These are phyloP conservation scores for Przewalskia tangutica DNA, from an alignment of 257 asterid species.

Conservation along the genomic window DNA sequence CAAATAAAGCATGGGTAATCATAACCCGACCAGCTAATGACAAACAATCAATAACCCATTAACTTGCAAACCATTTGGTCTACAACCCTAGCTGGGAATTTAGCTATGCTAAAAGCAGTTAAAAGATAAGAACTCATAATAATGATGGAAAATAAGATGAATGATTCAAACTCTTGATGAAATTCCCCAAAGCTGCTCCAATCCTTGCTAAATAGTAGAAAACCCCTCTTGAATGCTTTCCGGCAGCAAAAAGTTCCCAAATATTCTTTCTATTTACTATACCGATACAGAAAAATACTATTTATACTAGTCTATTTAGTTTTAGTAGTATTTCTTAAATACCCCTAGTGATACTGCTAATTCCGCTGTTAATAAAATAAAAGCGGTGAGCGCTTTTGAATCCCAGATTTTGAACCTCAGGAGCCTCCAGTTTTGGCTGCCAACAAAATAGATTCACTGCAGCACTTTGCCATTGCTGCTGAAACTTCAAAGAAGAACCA, in stretches of 20 bases:
- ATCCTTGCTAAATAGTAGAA: neutral
- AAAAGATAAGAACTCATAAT: neutral
- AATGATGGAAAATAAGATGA: neutral
- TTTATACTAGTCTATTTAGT: neutral
- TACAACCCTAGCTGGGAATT: neutral
- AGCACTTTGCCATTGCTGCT: neutral
- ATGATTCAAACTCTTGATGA: neutral
- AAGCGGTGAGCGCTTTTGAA: neutral
- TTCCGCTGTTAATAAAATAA: neutral
- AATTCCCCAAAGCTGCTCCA: neutral
- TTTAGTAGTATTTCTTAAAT: neutral
- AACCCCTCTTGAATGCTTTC: neutral
- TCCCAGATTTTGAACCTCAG: neutral
- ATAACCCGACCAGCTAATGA: neutral
- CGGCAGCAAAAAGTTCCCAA: neutral
- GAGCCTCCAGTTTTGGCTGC: neutral
- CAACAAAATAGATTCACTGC: neutral
- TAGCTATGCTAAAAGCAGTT: neutral
- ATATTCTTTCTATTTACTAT: neutral
- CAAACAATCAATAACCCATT: neutral
- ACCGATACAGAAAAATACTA: neutral
- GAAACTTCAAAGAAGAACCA: neutral
- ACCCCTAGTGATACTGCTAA: neutral
- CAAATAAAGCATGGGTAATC: neutral
- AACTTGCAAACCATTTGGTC: neutral